Evolutionary conservation across 2,329 filamentous ascomycete species (phyloP).

Genomic region (Zymoseptoria passerinii): DNA sequence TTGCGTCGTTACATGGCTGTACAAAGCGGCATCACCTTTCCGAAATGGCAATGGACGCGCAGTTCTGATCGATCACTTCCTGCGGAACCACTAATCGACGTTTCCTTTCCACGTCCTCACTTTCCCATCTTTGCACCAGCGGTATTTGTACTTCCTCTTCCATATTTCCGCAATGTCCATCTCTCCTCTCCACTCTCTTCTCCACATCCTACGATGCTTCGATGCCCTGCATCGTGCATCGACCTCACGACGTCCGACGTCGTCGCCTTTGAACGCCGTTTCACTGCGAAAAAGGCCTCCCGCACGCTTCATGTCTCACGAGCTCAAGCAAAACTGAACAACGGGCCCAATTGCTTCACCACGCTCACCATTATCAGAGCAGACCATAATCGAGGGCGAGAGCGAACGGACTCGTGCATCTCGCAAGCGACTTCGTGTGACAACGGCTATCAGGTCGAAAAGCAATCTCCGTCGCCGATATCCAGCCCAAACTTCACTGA

Average conservation of each 20-base stretch:
- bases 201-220: constrained; percentile 20
- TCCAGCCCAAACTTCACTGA: neutral
- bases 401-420: constrained; percentile 12
- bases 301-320: constrained; percentile 1
- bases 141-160: neutral
- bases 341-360: constrained; percentile 11
- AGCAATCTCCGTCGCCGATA: neutral
- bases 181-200: neutral
- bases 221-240: constrained; percentile 22
- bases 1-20: too few species aligned
- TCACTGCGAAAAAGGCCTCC: constrained; percentile 12
- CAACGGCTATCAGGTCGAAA: neutral
- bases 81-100: too few species aligned
- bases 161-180: neutral
- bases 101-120: too few species aligned
- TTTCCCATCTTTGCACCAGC: too few species aligned
- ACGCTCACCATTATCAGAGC: constrained; percentile 12
- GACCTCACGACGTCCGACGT: constrained; percentile 24
- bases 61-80: too few species aligned
- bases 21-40: too few species aligned
- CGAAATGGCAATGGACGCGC: too few species aligned
- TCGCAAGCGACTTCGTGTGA: constrained; percentile 13
- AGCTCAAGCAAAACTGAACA: constrained; percentile 15
- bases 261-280: constrained; percentile 18
- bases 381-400: constrained; percentile 14